Conservation (phyloP, 192 early-diverging fungal species). For the Coemansia guatemalensis region DNA sequence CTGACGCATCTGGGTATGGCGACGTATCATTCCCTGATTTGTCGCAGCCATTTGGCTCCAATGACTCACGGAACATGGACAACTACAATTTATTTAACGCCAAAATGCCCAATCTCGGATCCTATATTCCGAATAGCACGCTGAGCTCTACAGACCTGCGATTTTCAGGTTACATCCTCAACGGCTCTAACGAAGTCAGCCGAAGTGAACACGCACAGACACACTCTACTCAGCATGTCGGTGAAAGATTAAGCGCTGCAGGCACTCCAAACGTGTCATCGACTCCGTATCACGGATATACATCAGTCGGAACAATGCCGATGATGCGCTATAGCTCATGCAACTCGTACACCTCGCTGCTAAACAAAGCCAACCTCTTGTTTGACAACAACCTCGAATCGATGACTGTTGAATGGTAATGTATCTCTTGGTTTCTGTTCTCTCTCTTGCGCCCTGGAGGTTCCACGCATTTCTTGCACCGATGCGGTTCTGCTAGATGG, state of each 20-base stretch:
- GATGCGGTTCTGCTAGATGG: not conserved
- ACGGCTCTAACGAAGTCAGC: slow-evolving; percentile 11
- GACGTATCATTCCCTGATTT: not conserved
- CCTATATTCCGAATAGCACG: slow-evolving; percentile 14
- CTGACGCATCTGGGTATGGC: not conserved
- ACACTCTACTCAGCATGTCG: not conserved
- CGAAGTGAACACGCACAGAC: slow-evolving; percentile 12
- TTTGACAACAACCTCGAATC: slow-evolving; percentile 67
- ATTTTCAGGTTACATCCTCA: slow-evolving; percentile 46
- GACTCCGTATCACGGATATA: slow-evolving; percentile 17
- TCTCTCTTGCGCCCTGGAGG: not conserved
- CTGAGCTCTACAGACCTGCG: slow-evolving; percentile 39
- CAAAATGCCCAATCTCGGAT: slow-evolving; percentile 9
- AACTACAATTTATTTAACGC: not conserved
- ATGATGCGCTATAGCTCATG: slow-evolving; percentile 55
- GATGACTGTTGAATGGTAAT: slow-evolving; percentile 66
- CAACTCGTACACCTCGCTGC: slow-evolving; percentile 60
- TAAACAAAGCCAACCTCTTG: slow-evolving; percentile 74
- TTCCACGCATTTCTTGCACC: not conserved
- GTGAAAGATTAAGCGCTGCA: not conserved
- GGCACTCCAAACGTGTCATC: slow-evolving; percentile 11
- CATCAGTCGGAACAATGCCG: slow-evolving; percentile 25
- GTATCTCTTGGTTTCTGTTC: slow-evolving; percentile 7
- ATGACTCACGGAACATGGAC: slow-evolving; percentile 9
- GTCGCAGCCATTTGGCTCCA: slow-evolving; percentile 10